A percentile compares a stretch with the other conserved stretches of the same genome.
Conservation (phyloP, 768 basidiomycete species). For the Tulasnella sp. region DNA sequence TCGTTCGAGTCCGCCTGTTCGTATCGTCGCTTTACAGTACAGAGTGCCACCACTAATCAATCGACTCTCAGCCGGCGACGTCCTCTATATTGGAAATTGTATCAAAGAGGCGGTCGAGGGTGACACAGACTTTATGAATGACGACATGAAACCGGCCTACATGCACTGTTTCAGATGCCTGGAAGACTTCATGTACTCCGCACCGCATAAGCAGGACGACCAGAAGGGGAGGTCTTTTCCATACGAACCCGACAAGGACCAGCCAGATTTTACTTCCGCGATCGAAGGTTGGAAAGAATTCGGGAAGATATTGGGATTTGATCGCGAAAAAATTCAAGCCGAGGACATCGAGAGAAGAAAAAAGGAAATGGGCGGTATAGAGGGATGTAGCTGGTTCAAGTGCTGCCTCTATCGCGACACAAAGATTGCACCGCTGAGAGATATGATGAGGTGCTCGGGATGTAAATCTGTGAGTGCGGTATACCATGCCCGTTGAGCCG, state of each 20-base stretch:
- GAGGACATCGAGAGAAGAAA: not conserved
- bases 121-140: not conserved
- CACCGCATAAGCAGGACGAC: not conserved
- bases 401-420: not conserved
- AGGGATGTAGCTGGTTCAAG: conserved; percentile 3
- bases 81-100: not conserved
- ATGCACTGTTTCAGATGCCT: not conserved
- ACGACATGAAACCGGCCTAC: not conserved
- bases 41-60: not conserved
- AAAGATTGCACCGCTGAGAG: not conserved
- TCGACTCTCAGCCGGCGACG: not conserved
- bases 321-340: not conserved
- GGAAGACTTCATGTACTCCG: not conserved
- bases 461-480: not conserved
- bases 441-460: not conserved
- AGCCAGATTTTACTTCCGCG: not conserved
- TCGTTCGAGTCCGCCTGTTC: not conserved
- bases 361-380: not conserved
- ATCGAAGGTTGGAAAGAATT: conserved; percentile 6
- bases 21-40: not conserved
- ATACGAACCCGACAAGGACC: not conserved
- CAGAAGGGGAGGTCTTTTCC: not conserved
- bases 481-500: too few relatives aligned
- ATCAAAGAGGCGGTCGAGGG: not conserved
- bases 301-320: not conserved